Conservation (phyloP, 2,329 filamentous ascomycete genomes). For the Aspergillus piperis region DNA sequence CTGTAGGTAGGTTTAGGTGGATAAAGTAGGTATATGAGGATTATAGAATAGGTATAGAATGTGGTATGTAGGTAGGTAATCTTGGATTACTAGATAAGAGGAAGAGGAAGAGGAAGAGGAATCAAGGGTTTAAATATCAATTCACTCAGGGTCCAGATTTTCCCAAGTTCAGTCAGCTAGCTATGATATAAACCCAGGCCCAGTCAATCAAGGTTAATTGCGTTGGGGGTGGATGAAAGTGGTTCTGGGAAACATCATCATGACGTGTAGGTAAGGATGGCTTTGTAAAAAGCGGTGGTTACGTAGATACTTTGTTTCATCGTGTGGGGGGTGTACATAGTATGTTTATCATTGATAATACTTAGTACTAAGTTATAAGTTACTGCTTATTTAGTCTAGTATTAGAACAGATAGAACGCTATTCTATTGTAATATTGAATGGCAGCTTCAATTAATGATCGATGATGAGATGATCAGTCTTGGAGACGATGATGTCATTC, state of each 20-base stretch:
- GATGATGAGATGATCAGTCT: not conserved
- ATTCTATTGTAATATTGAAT: not conserved
- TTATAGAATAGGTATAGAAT: too few relatives aligned
- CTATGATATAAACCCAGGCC: not conserved
- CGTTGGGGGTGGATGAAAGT: not conserved
- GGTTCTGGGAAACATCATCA: constrained; percentile 30
- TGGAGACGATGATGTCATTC: not conserved
- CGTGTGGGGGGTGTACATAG: not conserved
- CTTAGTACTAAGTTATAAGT: too few relatives aligned
- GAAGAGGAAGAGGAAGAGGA: too few relatives aligned
- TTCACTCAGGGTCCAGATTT: not conserved
- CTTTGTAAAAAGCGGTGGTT: not conserved
- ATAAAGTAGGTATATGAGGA: too few relatives aligned
- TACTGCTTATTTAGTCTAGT: not conserved
- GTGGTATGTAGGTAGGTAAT: not conserved
- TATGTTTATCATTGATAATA: too few relatives aligned
- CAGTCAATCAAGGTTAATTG: not conserved
- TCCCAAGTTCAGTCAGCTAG: not conserved
- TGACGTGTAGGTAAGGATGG: constrained; percentile 26
- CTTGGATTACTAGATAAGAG: too few relatives aligned
- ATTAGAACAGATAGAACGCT: not conserved
- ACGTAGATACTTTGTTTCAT: not conserved
- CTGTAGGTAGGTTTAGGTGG: not conserved
- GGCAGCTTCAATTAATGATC: not conserved
- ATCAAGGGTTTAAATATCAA: not conserved